Conservation (phyloP, 176 grass and related monocot genomes). For the Tillandsia leiboldiana region DNA sequence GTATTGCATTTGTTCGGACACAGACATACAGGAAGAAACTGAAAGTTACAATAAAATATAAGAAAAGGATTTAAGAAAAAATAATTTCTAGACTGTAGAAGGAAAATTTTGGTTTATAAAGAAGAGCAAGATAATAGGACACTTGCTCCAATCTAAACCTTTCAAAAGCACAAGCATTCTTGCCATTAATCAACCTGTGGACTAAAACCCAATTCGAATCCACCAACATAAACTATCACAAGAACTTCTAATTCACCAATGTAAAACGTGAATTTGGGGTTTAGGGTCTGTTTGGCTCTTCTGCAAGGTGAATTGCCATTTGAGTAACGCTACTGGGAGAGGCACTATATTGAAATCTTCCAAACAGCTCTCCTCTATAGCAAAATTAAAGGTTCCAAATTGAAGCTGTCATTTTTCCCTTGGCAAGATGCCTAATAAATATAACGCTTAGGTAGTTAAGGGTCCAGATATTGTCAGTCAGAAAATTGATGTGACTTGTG, state of each 20-base stretch:
- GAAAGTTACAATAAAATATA: not conserved
- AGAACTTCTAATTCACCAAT: no score
- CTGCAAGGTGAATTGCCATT: no score
- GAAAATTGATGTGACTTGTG: slow-evolving; percentile 12
- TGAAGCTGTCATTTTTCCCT: not conserved
- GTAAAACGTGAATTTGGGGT: no score
- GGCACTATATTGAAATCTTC: no score
- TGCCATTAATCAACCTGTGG: not conserved
- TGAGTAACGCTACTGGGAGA: no score
- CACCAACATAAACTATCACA: not conserved
- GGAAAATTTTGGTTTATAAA: not conserved
- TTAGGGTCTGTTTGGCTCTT: no score
- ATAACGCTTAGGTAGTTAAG: slow-evolving; percentile 7
- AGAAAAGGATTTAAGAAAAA: not conserved
- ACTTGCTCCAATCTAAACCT: not conserved
- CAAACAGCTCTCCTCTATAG: no score
- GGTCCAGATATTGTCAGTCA: not conserved
- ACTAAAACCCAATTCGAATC: not conserved
- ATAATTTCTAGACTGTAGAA: not conserved
- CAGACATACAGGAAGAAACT: not conserved
- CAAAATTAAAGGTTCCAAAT: no score
- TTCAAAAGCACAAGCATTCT: not conserved
- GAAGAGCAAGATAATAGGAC: not conserved
- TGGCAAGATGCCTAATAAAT: slow-evolving; percentile 7
- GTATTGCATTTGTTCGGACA: not conserved